Evolutionary conservation across 2,329 filamentous ascomycete genomes (phyloP), one percentile per base, ranked within the genome.

Genomic region (Pestalotiopsis sp.): DNA sequence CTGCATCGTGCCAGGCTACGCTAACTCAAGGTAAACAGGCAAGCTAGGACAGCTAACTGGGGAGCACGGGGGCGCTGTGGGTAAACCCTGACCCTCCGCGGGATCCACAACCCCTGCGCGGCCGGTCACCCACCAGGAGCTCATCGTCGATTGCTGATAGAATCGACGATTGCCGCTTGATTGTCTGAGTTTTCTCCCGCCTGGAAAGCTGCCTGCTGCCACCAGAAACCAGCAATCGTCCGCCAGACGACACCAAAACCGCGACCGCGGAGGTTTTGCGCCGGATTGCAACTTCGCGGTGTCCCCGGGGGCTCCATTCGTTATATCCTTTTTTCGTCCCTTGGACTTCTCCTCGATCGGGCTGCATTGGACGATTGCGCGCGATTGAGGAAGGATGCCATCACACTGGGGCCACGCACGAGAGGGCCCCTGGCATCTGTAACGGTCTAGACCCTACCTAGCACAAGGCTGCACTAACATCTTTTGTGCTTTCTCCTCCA

Each of bases 101-200:
- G 31, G n/a, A 36, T 25, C 38, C n/a, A 39, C n/a, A 20, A 64
- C 39, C 61, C 39, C 61, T 64, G 61, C n/a, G 11, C 20, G 25
- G 41, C n/a, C 41, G 11, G n/a, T 5, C 27, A 31, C 27, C 27
- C 27, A 31, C 27, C 27, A 31, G 36, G 6, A 27, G 11, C 12
- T 14, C 27, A 66, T 66, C 69, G 70, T 67, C 69, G 69, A 73
- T 73, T 70, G 59, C 61, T 61, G 49, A 6, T 39, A 55, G 27
- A 71, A 74, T 73, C 71, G 70, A 70, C 72, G 72, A 74, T 74
- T 73, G 69, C 67, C 67, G 69, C 66, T 69, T 65, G 71, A 36
- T 36, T 61, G 36, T n/a, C 9, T 36, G 14, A 61, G 11, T 52
- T 52, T 52, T 52, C 20, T 52, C 20, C 17, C 45, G 45, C 45